Conservation (phyloP, 306 rosid species). For the Prunus mira region DNA sequence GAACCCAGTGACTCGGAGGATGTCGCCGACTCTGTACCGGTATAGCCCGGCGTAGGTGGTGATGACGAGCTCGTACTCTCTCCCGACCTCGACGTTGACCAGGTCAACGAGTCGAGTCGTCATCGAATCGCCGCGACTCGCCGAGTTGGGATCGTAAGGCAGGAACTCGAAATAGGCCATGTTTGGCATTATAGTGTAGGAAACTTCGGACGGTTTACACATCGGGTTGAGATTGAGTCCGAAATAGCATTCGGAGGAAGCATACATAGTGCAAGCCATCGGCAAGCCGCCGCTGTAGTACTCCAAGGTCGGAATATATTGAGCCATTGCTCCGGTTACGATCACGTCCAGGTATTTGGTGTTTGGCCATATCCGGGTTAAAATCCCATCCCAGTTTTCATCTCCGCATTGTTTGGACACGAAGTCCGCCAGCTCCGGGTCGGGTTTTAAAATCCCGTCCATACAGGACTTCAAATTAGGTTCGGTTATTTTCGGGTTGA, state of each 20-base stretch:
- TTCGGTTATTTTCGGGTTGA: conserved; percentile 38
- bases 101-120: conserved; percentile 34
- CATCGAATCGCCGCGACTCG: conserved; percentile 4
- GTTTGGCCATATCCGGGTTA: conserved; percentile 54
- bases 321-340: conserved; percentile 66
- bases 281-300: conserved; percentile 52
- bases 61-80: conserved; percentile 56
- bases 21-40: conserved; percentile 60
- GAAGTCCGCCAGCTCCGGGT: conserved; percentile 32
- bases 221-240: conserved; percentile 57
- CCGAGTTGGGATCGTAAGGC: conserved; percentile 37
- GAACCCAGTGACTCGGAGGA: conserved; percentile 59
- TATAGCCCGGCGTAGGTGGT: conserved; percentile 48
- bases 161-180: conserved; percentile 63
- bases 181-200: conserved; percentile 63
- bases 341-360: conserved; percentile 55
- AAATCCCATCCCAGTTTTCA: conserved; percentile 53
- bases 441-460: conserved; percentile 23
- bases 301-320: conserved; percentile 58
- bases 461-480: conserved; percentile 23
- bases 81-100: conserved; percentile 43
- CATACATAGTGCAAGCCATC: conserved; percentile 58
- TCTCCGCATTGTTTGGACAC: conserved; percentile 33
- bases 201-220: conserved; percentile 47
- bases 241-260: conserved; percentile 56